These are phyloP conservation scores for Globisporangium solare DNA, from an alignment of 352 stramenopile species.

Conservation along the genomic window DNA sequence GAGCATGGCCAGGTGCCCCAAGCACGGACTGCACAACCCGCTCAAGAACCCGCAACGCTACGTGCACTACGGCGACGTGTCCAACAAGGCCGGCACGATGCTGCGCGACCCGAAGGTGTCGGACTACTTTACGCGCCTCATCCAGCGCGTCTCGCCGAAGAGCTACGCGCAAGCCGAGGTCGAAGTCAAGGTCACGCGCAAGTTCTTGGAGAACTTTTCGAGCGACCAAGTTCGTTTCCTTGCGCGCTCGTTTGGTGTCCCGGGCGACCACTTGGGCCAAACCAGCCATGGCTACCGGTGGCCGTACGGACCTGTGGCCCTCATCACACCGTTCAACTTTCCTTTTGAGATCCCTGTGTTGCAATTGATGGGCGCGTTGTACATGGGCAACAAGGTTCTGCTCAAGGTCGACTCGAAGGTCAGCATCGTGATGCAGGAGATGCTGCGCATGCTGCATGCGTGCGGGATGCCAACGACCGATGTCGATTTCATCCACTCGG, in stretches of 20 bases:
- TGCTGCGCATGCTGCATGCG: conserved; percentile 92
- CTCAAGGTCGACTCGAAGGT: conserved; percentile 96
- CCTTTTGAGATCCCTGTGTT: conserved; percentile 97
- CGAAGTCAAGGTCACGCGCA: conserved; percentile 91
- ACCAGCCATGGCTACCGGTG: conserved; percentile 93
- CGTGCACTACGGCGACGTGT: conserved; percentile 74
- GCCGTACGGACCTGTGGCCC: conserved; percentile 93
- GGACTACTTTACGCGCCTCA: conserved; percentile 95
- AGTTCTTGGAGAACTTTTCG: conserved; percentile 98
- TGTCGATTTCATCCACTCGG: conserved; percentile 96
- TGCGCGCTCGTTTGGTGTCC: conserved; percentile 92
- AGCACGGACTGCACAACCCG: conserved; percentile 98
- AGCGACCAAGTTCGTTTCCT: conserved; percentile 97
- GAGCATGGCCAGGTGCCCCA: conserved; percentile 90
- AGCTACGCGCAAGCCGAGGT: conserved; percentile 93
- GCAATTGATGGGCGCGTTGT: conserved; percentile 98
- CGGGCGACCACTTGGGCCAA: conserved; percentile 96
- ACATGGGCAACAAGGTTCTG: conserved; percentile 98
- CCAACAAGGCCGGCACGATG: conserved; percentile 74
- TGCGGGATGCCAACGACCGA: conserved; percentile 95
- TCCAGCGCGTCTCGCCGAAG: conserved; percentile 97
- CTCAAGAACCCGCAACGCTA: conserved; percentile 97
- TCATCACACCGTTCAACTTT: conserved; percentile 99
- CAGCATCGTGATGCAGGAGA: conserved; percentile 98
- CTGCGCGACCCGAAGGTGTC: conserved; percentile 87